A percentile compares a stretch with the other conserved stretches of the same genome.
These are phyloP conservation scores for Phytophthora pistaciae DNA, from an alignment of 352 stramenopile genomes.

Conservation along the genomic window DNA sequence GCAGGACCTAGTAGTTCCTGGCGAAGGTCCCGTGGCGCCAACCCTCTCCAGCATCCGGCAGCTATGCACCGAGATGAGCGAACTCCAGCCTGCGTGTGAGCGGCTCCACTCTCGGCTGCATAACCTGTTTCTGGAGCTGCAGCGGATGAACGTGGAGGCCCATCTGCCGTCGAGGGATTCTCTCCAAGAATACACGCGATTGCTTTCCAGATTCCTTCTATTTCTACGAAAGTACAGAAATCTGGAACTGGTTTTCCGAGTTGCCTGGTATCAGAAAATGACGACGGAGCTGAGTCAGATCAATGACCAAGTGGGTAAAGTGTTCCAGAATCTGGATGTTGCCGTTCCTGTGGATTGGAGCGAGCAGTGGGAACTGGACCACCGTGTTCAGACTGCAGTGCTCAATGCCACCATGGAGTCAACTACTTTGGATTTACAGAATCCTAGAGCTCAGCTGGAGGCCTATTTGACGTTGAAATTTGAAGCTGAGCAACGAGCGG, in stretches of 20 bases:
- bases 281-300: not conserved
- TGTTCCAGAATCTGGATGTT: not conserved
- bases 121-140: not conserved
- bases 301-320: not conserved
- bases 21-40: not conserved
- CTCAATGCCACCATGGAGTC: not conserved
- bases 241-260: not conserved
- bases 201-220: not conserved
- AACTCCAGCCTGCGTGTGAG: not conserved
- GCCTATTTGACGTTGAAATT: not conserved
- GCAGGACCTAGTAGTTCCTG: not conserved
- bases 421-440: not conserved
- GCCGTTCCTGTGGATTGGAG: not conserved
- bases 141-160: not conserved
- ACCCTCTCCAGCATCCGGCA: not conserved
- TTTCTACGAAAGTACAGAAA: not conserved
- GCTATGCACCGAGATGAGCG: not conserved
- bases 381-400: not conserved
- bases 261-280: not conserved
- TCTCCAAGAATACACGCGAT: not conserved
- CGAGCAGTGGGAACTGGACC: not conserved
- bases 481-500: not conserved
- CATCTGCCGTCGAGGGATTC: not conserved
- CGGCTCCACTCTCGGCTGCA: not conserved
- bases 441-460: not conserved